Base-by-base conservation (phyloP, 805 yeast species). In the Barnettozyma sucrosica region DNA sequence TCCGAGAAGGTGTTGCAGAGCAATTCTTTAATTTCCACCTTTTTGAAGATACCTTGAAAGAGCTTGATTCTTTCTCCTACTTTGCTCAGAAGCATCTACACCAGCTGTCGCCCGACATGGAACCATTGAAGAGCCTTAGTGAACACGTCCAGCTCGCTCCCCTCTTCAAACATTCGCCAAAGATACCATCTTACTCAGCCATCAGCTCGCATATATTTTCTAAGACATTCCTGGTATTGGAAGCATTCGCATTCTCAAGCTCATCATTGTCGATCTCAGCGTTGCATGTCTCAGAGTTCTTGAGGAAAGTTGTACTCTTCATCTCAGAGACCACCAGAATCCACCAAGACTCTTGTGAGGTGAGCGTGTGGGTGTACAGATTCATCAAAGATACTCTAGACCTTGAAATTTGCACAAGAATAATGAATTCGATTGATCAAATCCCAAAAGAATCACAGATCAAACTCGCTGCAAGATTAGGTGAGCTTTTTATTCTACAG, bases 31-130 rank as follows among this genome's bases (percentile, higher is more conserved):
- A 75, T 41, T 70, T 87, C 66, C 72, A 74, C 23, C 71, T 85
- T 21, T 63, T 70, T 23, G 84, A 82, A 24, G 90, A 85, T 45
- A 74, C 92, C 0, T 59, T 83, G 32, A 64, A 61, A 4, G 71
- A 75, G 20, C 83, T 79, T 52, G 74, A 76, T 28, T 68, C 67
- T 25, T 55, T 85, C 6, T 69, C 71, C 16, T 49, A 55, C 1
- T 52, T 63, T 7, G 68, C 69, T 26, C 55, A 61, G 26, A 55
- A 48, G 30, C 55, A 48, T 30, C 50, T 46, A 39, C 48, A 50
- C 4, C 26, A 43, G 5, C 42, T 52, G 2, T 21, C 38, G 11
- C 36, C 14, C n/a, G 41, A 21, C 6, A 18, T 37, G 10, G n/a
- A 32, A 5, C 26, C 32, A 7, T 46, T 49, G 18, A 20, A 25